These are phyloP conservation scores for Magnusiomyces clavatus DNA, from an alignment of 1,139 yeast genomes.

Conservation along the genomic window DNA sequence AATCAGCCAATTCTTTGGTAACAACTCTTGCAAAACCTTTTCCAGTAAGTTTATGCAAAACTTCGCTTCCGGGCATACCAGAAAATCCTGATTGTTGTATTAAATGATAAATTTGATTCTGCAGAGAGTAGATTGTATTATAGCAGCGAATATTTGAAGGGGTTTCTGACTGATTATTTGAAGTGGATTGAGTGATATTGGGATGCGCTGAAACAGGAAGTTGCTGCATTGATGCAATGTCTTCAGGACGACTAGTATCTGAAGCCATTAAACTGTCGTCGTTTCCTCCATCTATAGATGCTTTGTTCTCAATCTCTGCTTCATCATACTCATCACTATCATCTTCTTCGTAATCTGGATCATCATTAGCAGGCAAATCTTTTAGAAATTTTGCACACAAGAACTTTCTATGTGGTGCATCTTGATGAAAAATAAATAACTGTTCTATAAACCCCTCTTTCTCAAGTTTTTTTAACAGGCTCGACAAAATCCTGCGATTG, in stretches of 20 bases:
- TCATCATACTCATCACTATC: conserved; percentile 32
- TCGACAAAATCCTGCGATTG: conserved; percentile 33
- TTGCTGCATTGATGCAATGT: no score
- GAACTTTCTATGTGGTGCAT: conserved; percentile 39
- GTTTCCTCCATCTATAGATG: conserved; percentile 24
- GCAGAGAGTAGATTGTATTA: conserved; percentile 54
- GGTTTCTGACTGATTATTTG: neutral
- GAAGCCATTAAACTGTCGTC: conserved; percentile 17
- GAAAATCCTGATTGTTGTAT: conserved; percentile 35
- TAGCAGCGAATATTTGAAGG: neutral
- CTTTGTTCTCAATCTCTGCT: conserved; percentile 24
- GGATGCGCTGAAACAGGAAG: no score
- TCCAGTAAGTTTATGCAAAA: conserved; percentile 48
- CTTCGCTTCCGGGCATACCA: conserved; percentile 54
- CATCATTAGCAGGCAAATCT: conserved; percentile 36
- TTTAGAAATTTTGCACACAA: conserved; percentile 53
- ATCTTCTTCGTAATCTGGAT: conserved; percentile 20
- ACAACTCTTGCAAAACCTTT: conserved; percentile 43
- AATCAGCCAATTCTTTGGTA: conserved; percentile 43
- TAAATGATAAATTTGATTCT: conserved; percentile 50
- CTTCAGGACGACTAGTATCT: no score
- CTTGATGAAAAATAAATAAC: conserved; percentile 49
- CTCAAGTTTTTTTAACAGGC: conserved; percentile 46
- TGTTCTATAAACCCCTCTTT: conserved; percentile 48
- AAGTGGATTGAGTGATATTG: conserved; percentile 5